Conservation (phyloP, 345 rosid genomes). For the Atalantia buxifolia region DNA sequence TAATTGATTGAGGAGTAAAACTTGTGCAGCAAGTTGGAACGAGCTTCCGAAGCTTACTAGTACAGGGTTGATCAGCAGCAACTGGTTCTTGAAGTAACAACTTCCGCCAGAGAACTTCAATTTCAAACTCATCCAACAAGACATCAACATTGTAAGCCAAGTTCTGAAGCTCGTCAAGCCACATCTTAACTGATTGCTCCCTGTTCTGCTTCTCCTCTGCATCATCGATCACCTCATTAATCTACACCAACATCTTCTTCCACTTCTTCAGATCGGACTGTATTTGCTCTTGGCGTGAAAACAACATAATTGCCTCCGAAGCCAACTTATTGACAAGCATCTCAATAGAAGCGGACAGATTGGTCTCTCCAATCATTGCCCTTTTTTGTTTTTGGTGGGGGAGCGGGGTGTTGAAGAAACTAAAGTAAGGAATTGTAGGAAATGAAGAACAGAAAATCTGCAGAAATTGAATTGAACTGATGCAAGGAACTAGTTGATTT, state of each 20-base stretch:
- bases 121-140: constrained; percentile 13
- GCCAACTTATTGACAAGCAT: background rate
- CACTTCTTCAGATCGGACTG: constrained; percentile 1
- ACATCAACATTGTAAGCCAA: constrained; percentile 13
- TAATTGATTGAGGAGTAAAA: background rate
- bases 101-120: background rate
- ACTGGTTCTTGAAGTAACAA: background rate
- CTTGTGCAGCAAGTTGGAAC: background rate
- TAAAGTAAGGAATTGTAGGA: too few relatives aligned
- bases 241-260: background rate
- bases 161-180: constrained; percentile 13
- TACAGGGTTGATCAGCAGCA: background rate
- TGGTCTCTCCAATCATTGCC: background rate
- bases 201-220: constrained; percentile 17
- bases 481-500: too few relatives aligned
- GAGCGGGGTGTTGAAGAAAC: too few relatives aligned
- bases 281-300: background rate
- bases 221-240: constrained; percentile 1
- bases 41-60: background rate
- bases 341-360: background rate
- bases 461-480: too few relatives aligned
- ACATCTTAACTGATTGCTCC: background rate
- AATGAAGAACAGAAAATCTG: too few relatives aligned
- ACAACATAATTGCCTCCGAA: background rate
- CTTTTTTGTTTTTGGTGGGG: too few relatives aligned